Percentiles rank a stretch among this genome's conserved stretches.
phyloP scores from a whole-genome alignment of 306 rosid genomes.

The Prosopis cineraria region DNA sequence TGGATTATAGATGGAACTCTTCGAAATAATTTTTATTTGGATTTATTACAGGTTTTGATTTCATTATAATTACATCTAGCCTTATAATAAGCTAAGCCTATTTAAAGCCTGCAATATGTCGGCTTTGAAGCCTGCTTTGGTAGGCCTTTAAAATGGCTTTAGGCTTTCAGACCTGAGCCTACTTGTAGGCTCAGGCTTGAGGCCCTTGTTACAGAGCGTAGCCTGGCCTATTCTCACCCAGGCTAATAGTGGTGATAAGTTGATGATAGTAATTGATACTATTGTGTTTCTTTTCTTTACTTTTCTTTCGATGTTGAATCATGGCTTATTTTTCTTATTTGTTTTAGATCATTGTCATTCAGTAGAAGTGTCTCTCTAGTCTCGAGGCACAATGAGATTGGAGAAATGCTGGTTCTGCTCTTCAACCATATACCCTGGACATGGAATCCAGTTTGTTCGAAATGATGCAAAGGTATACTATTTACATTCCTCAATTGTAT shows the following conservation, averaged over 20 bases:
- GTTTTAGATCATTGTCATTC: neutral
- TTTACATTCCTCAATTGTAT: neutral
- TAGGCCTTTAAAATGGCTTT: too few relatives aligned
- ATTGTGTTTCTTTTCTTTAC: neutral
- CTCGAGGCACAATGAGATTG: conserved; percentile 66
- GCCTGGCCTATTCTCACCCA: neutral
- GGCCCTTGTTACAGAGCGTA: too few relatives aligned
- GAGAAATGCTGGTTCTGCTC: conserved; percentile 98
- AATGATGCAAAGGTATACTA: conserved; percentile 77
- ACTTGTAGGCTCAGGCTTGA: too few relatives aligned
- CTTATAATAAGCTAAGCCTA: too few relatives aligned
- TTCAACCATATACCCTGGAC: conserved; percentile 87
- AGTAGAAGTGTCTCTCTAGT: conserved; percentile 20
- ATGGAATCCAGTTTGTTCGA: conserved; percentile 89
- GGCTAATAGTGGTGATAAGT: neutral
- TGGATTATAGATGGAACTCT: too few relatives aligned
- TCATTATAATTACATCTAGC: too few relatives aligned
- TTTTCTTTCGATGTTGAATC: neutral
- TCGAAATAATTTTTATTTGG: too few relatives aligned
- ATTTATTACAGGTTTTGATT: too few relatives aligned
- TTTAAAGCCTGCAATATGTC: too few relatives aligned
- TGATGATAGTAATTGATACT: neutral
- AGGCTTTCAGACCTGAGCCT: too few relatives aligned
- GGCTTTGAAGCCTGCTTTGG: too few relatives aligned
- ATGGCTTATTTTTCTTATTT: neutral